Evolutionary conservation across 768 basidiomycete species (phyloP).

Genomic region (Sistotremastrum suecicum): DNA sequence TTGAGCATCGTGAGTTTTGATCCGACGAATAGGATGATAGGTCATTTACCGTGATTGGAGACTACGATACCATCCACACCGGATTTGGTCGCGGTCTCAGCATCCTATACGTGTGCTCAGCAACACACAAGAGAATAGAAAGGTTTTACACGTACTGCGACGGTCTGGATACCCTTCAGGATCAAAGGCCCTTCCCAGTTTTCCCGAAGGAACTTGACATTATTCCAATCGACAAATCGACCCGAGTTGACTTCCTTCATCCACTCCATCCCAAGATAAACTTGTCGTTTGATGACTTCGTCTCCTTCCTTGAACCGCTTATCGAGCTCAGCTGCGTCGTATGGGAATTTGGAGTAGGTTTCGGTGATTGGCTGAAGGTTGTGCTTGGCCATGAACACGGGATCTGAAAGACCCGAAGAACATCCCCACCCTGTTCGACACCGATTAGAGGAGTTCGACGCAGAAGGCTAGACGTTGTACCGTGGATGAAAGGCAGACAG

Average conservation of each 20-base stretch:
- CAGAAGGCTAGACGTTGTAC: constrained; percentile 13
- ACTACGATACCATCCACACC: constrained; percentile 63
- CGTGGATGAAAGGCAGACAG: constrained; percentile 55
- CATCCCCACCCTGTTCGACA: constrained; percentile 25
- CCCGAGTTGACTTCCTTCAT: constrained; percentile 50
- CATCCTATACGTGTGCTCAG: constrained; percentile 28
- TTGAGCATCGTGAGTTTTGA: neutral
- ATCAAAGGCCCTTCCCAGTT: constrained; percentile 70
- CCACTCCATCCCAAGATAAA: constrained; percentile 47
- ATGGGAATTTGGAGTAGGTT: constrained; percentile 38
- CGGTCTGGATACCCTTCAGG: constrained; percentile 63
- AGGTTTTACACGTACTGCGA: constrained; percentile 27
- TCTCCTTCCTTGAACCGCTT: constrained; percentile 33
- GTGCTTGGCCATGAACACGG: constrained; percentile 56
- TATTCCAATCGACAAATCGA: constrained; percentile 52
- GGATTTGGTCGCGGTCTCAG: constrained; percentile 49
- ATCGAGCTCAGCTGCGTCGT: constrained; percentile 36
- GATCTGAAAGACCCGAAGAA: constrained; percentile 60
- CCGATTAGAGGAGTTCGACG: neutral
- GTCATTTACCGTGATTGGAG: constrained; percentile 56
- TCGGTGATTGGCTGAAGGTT: constrained; percentile 29
- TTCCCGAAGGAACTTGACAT: constrained; percentile 49
- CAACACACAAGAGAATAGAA: neutral
- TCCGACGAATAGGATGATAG: neutral
- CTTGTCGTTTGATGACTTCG: constrained; percentile 21